Evolutionary conservation across 768 basidiomycete genomes (phyloP).

Genomic region (Trametes coccinea): DNA sequence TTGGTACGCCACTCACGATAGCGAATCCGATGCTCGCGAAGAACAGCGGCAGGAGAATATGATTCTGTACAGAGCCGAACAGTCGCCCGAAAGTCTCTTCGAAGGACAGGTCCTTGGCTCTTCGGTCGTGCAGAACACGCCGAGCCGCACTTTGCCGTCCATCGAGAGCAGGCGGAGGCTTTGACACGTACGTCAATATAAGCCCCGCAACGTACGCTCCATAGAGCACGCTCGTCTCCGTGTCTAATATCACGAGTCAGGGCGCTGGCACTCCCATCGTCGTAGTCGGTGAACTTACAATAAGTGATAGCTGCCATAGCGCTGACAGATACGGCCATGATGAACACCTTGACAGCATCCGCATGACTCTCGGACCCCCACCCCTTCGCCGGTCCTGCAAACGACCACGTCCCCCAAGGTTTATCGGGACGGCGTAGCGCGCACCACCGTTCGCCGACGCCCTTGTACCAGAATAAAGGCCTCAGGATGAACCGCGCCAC

Average conservation of each 20-base stretch:
- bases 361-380: conserved; percentile 29
- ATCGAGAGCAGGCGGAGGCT: background rate
- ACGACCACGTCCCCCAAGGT: conserved; percentile 9
- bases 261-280: no score
- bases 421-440: conserved; percentile 16
- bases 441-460: conserved; percentile 27
- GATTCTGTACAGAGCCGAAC: conserved; percentile 37
- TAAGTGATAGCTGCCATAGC: conserved; percentile 49
- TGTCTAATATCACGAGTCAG: conserved; percentile 13
- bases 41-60: conserved; percentile 60
- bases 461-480: conserved; percentile 24
- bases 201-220: conserved; percentile 64
- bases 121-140: background rate
- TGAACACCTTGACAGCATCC: conserved; percentile 27
- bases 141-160: background rate
- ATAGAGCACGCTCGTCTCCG: conserved; percentile 60
- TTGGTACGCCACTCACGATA: conserved; percentile 16
- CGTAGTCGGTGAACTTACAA: conserved; percentile 32
- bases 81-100: conserved; percentile 19
- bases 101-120: conserved; percentile 19
- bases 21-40: conserved; percentile 65
- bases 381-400: background rate
- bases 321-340: conserved; percentile 41
- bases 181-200: conserved; percentile 42
- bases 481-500: conserved; percentile 31